Evolutionary conservation across 2,329 filamentous ascomycete genomes (phyloP).

Genomic region (Fusarium nelsonii): DNA sequence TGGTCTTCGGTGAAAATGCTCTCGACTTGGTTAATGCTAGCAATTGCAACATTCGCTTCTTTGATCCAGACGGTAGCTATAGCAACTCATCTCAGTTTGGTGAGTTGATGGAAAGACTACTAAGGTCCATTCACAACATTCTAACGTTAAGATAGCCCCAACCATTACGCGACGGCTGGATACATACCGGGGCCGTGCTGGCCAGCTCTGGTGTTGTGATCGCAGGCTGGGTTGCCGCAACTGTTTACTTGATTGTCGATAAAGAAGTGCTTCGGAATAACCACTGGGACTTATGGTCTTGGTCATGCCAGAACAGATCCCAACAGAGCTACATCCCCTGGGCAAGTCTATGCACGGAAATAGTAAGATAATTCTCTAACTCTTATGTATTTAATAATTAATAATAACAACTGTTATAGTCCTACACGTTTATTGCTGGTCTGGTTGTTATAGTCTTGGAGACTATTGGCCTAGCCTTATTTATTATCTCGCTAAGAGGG

Average conservation of each 20-base stretch:
- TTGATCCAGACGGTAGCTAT: background rate
- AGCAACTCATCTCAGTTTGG: background rate
- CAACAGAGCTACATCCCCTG: constrained; percentile 21
- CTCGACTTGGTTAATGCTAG: constrained; percentile 19
- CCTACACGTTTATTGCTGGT: background rate
- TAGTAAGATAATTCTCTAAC: background rate
- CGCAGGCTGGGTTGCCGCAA: background rate
- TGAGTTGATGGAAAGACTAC: background rate
- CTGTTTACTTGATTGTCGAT: constrained; percentile 8
- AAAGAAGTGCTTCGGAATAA: constrained; percentile 12
- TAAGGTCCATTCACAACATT: rapidly evolving
- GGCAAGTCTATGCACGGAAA: constrained; percentile 2
- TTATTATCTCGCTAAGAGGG: background rate
- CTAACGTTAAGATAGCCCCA: background rate
- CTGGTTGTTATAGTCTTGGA: background rate
- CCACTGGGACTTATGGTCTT: constrained; percentile 27
- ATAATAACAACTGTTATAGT: rapidly evolving
- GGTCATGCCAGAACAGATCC: constrained; percentile 12
- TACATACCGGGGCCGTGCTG: background rate
- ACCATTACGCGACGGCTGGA: background rate
- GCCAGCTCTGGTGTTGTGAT: background rate
- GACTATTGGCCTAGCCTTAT: background rate
- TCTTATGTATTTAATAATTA: rapidly evolving
- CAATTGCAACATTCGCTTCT: constrained; percentile 5
- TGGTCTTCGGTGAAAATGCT: constrained; percentile 16